Evolutionary conservation across 2,329 filamentous ascomycete genomes (phyloP), one percentile per base, ranked within the genome.

Genomic region (Hypoxylon sp.): DNA sequence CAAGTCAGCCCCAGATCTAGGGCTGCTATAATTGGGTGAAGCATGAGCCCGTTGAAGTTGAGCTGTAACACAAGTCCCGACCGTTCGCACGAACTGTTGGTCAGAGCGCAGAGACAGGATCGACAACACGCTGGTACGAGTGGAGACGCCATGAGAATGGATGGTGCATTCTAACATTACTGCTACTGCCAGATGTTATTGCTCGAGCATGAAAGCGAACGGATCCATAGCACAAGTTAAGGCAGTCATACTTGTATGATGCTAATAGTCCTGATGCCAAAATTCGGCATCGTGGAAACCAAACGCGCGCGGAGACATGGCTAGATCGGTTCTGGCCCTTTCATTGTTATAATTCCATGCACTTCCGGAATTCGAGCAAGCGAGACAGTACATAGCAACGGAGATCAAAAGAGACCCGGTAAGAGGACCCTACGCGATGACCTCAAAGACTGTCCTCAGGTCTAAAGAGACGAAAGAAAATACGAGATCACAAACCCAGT

Each of bases 41-140:
- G 11, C 22, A 24, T 20, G 32, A 56, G 56, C 30, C 55, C 53
- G 59, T 61, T 42, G 40, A 70, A 68, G 69, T 68, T 71, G 71
- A 73, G 63, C 60, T 72, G 70, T 74, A 71, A 70, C 72, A 73
- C 69, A 60, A 53, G 50, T 70, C 71, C 70, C 68, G 70, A 70
- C 66, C 55, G 69, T 62, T 67, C 68, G 72, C 71, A 74, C 70
- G 76, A 79, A 78, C 77, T 67, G 70, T 67, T 77, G 74, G 74
- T 60, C 74, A 72, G 64, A 71, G 75, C 75, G 71, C 68, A 61
- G 66, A 75, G 69, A 73, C 73, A 75, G 65, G 56, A 64, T 36
- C 65, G 22, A 20, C 26, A 40, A 40, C 51, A 44, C 36, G 44
- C 22, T 40, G 30, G 53, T 50, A 49, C 56, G 46, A 48, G 60